Base-by-base conservation (phyloP, 2,329 filamentous ascomycete species). In the Byssoonygena ceratinophila region DNA sequence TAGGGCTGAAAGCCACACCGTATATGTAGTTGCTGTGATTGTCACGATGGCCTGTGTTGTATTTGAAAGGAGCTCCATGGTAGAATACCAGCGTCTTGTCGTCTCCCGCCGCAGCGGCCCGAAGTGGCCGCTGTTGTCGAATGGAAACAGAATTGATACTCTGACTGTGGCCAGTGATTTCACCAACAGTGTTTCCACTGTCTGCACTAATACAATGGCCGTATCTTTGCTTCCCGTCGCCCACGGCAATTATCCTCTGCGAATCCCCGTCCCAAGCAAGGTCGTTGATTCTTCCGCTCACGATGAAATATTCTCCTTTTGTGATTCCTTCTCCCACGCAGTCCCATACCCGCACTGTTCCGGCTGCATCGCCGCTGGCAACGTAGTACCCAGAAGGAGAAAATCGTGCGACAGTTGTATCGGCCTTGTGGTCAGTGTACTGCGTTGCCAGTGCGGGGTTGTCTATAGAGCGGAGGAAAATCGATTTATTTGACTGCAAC, bases 231-330 rank as follows among this genome's bases (percentile, higher is more conserved):
- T 91, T 90, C 48, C 92, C 92, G 61, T 97, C 87, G 41, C 92
- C 92, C 4, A 98, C 91, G 2, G 91, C 92, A 63, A 97, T 96
- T 64, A 98, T 84, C 46, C 92, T 84, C 74, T 96, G 90, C 56
- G 87, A 94, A 70, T 98, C 92, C 53, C 90, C 91, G 64, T 97
- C 92, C 90, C 92, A 98, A 1, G 89, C 91, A 59, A 98, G 81
- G 67, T 98, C 92, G 66, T 95, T 94, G 71, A 98, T 91, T 51
- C 87, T 84, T 11, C 92, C 92, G 31, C 87, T 89, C 63, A 97
- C 90, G 70, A 97, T 96, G 64, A 82, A 79, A 71, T 95, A 97
- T 70, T 97, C 91, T 59, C 90, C 87, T 70, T 94, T 94, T 43
- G 88, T 95, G 63, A 84, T 87, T 43, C 89, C 89, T 60, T 88